These are phyloP conservation scores for Ascochyta pisi DNA, from an alignment of 2,329 filamentous ascomycete genomes.

Conservation along the genomic window DNA sequence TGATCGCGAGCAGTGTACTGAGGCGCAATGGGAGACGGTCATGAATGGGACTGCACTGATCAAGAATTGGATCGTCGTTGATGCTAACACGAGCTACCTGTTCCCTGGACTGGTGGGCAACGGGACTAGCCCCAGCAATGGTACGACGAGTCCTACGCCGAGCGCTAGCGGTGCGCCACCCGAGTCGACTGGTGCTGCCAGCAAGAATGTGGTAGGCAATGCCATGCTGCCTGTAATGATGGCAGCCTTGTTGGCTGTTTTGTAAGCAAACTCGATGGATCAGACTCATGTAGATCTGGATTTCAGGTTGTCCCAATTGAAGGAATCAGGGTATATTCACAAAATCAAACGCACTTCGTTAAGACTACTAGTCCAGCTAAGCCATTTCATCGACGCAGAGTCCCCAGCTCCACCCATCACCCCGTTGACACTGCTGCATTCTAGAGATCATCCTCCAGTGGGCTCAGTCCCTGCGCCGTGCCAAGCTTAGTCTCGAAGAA, in stretches of 20 bases:
- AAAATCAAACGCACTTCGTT: neutral
- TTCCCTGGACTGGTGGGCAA: conserved; percentile 37
- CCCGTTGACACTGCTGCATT: neutral
- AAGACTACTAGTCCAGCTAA: too few species aligned
- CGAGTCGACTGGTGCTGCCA: conserved; percentile 3
- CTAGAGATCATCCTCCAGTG: conserved; percentile 36
- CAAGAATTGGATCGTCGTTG: conserved; percentile 45
- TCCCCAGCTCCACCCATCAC: too few species aligned
- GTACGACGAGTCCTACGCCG: neutral
- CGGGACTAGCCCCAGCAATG: conserved; percentile 19
- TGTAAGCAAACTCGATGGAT: neutral
- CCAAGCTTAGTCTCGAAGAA: conserved; percentile 55
- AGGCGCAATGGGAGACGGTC: conserved; percentile 41
- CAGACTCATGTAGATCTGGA: neutral
- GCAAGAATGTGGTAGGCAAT: neutral
- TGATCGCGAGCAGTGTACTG: conserved; percentile 38
- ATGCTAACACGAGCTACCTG: conserved; percentile 40
- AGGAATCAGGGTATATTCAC: neutral
- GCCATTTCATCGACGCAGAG: too few species aligned
- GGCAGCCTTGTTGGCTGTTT: neutral
- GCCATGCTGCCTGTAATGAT: neutral
- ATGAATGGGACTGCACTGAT: conserved; percentile 42
- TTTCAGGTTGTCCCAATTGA: neutral
- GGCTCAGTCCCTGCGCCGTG: conserved; percentile 52
- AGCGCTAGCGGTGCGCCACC: neutral